Percentiles rank a stretch among this genome's conserved stretches.
These are phyloP conservation scores for Arctostaphylos glauca DNA, from an alignment of 148 eudicot species.

Conservation along the genomic window DNA sequence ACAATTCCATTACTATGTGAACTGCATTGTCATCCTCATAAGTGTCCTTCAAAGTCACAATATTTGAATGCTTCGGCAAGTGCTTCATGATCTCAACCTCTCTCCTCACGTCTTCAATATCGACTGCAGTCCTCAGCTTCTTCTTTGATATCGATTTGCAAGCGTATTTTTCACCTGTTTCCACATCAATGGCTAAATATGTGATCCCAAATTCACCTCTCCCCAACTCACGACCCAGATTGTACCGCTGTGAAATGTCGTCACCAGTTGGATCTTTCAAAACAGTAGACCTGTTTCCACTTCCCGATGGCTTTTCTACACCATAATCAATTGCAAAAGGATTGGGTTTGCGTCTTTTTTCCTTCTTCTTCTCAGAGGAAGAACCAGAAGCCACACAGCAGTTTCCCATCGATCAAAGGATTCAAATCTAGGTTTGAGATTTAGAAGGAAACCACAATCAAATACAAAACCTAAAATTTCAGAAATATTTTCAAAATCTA, in stretches of 20 bases:
- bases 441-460: neutral
- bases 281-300: conserved; percentile 33
- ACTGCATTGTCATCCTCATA: conserved; percentile 55
- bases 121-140: conserved; percentile 52
- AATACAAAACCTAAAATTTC: neutral
- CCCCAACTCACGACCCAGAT: conserved; percentile 53
- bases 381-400: conserved; percentile 18
- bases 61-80: conserved; percentile 49
- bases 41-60: conserved; percentile 46
- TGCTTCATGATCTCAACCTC: conserved; percentile 62
- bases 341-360: conserved; percentile 37
- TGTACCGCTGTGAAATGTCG: conserved; percentile 31
- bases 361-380: conserved; percentile 20
- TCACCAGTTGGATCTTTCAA: conserved; percentile 47
- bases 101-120: conserved; percentile 55
- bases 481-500: neutral
- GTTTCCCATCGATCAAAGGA: conserved; percentile 16
- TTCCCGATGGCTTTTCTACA: conserved; percentile 24
- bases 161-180: conserved; percentile 42
- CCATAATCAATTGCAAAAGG: conserved; percentile 44
- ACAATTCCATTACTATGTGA: conserved; percentile 58
- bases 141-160: conserved; percentile 56
- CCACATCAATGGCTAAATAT: conserved; percentile 41
- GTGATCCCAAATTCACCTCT: conserved; percentile 59
- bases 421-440: conserved; percentile 9